These are phyloP conservation scores for Zymoseptoria crescenta DNA, from an alignment of 2,329 filamentous ascomycete species.

Conservation along the genomic window DNA sequence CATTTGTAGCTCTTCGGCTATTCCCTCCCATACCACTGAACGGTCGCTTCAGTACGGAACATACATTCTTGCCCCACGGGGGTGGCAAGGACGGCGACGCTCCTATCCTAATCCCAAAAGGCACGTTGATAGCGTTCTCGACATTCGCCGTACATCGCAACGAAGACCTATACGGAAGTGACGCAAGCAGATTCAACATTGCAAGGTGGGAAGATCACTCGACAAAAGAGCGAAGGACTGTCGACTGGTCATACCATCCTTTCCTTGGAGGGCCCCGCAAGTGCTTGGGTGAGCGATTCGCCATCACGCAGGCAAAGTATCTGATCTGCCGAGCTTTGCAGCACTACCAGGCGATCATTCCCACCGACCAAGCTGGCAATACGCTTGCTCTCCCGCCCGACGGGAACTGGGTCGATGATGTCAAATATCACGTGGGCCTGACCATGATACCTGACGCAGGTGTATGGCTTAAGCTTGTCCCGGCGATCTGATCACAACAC, in stretches of 20 bases:
- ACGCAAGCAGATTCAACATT: constrained; percentile 1
- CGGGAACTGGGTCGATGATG: constrained; percentile 1
- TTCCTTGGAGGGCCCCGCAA: constrained; percentile 3
- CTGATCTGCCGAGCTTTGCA: constrained; percentile 2
- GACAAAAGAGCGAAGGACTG: constrained; percentile 1
- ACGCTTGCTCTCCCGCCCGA: not conserved
- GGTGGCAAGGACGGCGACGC: constrained; percentile 42
- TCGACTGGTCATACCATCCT: constrained; percentile 6
- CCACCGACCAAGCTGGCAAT: not conserved
- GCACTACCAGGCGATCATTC: not conserved
- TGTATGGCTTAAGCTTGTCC: not conserved
- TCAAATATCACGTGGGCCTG: constrained; percentile 5
- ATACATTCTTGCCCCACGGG: constrained; percentile 64
- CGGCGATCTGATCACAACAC: not conserved
- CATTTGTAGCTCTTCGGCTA: constrained; percentile 1
- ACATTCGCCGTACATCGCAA: constrained; percentile 17
- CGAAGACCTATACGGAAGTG: constrained; percentile 1
- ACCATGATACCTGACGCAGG: constrained; percentile 4
- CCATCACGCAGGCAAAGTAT: constrained; percentile 3
- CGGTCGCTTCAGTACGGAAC: constrained; percentile 37
- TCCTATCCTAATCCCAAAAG: constrained; percentile 42
- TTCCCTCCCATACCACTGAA: constrained; percentile 5
- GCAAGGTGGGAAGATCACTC: constrained; percentile 3
- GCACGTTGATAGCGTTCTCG: constrained; percentile 18
- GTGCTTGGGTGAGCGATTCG: constrained; percentile 3